Conservation (phyloP, 2,329 filamentous ascomycete species). For the Cordyceps tenuipes region DNA sequence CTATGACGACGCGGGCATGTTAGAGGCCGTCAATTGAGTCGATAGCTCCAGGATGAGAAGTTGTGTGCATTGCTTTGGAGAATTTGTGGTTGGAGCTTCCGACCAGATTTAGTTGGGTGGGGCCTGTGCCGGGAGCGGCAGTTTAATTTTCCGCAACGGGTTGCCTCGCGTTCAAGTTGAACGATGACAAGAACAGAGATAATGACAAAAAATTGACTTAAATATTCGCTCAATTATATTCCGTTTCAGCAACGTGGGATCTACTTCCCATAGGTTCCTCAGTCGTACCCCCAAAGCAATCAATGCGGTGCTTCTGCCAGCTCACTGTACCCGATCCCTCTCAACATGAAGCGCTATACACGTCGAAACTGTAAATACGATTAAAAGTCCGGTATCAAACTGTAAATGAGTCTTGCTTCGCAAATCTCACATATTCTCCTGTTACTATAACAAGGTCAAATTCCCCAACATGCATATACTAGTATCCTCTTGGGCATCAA, state of each 20-base stretch:
- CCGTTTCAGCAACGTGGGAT: neutral
- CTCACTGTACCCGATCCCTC: neutral
- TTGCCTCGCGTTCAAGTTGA: neutral
- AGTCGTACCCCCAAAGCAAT: neutral
- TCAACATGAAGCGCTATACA: neutral
- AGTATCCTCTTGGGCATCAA: neutral
- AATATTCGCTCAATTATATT: neutral
- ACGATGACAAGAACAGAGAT: neutral
- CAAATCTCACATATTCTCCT: neutral
- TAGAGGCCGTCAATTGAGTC: constrained; percentile 18
- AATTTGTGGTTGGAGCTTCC: neutral
- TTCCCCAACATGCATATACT: neutral
- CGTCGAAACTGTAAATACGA: neutral
- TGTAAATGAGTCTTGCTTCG: neutral
- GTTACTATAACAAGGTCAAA: neutral
- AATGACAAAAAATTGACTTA: too few relatives aligned
- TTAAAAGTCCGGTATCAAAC: neutral
- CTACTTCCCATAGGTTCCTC: neutral
- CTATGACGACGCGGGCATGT: constrained; percentile 13
- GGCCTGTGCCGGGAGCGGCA: neutral
- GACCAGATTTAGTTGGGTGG: constrained; percentile 8
- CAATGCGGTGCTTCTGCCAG: neutral
- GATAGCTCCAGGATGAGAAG: neutral
- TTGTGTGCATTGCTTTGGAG: constrained; percentile 12
- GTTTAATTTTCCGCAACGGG: constrained; percentile 6